phyloP scores from a whole-genome alignment of 2,329 filamentous ascomycete species.

The Pseudogymnoascus sp. region DNA sequence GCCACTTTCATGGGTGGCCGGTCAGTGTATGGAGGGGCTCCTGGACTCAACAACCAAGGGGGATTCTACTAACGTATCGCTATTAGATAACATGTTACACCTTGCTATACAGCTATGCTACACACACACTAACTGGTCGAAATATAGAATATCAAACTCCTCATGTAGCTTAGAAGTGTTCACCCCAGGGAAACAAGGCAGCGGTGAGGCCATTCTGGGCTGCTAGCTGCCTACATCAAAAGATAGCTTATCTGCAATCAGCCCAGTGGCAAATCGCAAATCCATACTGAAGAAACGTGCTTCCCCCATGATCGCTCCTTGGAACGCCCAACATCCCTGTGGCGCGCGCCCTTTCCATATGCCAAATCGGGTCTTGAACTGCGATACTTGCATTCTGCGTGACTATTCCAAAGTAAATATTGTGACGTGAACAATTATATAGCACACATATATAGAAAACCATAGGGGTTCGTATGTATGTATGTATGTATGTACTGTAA shows the following conservation, averaged over 20 bases:
- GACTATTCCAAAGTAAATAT: not conserved
- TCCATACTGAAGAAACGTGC: not conserved
- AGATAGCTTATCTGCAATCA: not conserved
- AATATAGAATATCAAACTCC: not conserved
- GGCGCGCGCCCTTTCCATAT: not conserved
- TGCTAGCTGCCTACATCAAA: not conserved
- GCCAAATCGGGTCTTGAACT: not conserved
- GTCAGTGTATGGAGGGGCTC: not conserved
- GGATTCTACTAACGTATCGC: not conserved
- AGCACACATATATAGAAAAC: not conserved
- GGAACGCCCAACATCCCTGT: not conserved
- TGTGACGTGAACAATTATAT: not conserved
- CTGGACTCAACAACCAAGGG: not conserved
- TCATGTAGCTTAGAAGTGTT: not conserved
- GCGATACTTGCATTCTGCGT: not conserved
- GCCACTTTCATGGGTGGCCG: not conserved
- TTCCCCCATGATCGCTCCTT: not conserved
- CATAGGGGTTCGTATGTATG: not conserved
- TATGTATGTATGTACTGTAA: not conserved
- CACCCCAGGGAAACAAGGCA: not conserved
- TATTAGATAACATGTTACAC: not conserved
- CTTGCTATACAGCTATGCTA: conserved; percentile 1
- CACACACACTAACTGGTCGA: not conserved
- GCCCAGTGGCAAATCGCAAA: not conserved
- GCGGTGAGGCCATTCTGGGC: not conserved